A percentile compares a stretch with the other conserved stretches of the same genome.
Conservation (phyloP, 2,329 filamentous ascomycete genomes). For the Beauveria bassiana region DNA sequence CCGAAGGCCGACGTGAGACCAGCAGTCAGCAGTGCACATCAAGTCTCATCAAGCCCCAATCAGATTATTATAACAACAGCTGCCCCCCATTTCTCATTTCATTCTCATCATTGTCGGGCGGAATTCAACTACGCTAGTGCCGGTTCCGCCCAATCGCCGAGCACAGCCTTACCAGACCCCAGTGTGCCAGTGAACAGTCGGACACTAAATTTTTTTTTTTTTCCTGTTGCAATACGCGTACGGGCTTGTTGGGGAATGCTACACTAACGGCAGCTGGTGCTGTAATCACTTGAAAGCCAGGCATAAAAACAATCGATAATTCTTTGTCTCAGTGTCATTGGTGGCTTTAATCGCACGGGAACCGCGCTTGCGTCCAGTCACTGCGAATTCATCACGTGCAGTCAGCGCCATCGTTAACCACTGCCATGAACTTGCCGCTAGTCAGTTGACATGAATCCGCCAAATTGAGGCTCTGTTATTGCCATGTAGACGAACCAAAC, state of each 20-base stretch:
- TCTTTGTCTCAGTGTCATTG: not conserved
- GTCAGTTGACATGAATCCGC: not conserved
- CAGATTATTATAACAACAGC: not conserved
- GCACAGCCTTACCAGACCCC: not conserved
- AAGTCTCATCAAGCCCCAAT: not conserved
- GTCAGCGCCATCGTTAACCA: not conserved
- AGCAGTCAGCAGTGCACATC: not conserved
- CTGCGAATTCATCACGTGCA: not conserved
- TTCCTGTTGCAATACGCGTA: no score
- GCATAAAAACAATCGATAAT: no score
- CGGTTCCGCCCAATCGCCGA: not conserved
- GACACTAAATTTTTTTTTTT: no score
- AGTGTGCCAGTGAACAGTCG: no score
- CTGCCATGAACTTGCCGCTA: not conserved
- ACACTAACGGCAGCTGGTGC: no score
- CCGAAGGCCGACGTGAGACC: conserved; percentile 1
- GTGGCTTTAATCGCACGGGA: not conserved
- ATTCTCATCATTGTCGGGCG: not conserved
- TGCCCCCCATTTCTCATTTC: conserved; percentile 5
- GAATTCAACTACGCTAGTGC: not conserved
- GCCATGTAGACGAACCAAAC: not conserved
- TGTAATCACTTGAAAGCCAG: no score
- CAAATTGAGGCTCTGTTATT: not conserved
- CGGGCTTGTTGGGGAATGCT: no score
- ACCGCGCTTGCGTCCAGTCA: not conserved